phyloP scores from a whole-genome alignment of 139 green algal genomes.

The Tetratostichococcus sp. region DNA sequence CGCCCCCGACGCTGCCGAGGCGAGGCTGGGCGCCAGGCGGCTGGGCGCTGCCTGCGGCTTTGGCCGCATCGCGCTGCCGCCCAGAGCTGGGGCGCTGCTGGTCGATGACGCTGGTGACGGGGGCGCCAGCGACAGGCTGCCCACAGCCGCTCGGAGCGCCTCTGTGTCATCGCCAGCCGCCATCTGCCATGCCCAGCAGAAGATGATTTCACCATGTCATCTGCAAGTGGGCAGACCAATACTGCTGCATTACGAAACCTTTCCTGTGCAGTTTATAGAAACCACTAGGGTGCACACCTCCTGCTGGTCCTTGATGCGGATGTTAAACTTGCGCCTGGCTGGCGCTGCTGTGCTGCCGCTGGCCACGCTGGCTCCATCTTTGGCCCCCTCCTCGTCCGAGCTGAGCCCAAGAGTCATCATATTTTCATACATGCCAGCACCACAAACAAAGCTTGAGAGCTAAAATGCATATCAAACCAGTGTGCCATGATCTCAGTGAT shows the following conservation, averaged over 20 bases:
- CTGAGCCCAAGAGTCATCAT: background rate
- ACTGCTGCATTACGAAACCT: too few species aligned
- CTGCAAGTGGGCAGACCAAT: too few species aligned
- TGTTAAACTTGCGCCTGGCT: background rate
- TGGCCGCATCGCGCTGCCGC: background rate
- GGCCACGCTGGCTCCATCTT: background rate
- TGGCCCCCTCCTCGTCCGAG: background rate
- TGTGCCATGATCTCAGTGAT: too few species aligned
- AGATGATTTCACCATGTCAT: too few species aligned
- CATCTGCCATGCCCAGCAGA: background rate
- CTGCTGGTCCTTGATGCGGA: background rate
- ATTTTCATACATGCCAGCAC: too few species aligned
- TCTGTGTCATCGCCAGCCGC: background rate
- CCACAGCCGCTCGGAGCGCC: background rate
- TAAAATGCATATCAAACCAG: too few species aligned
- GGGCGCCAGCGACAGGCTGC: background rate
- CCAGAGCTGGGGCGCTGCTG: background rate
- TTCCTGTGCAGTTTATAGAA: too few species aligned
- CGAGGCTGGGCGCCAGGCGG: background rate
- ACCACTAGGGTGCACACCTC: background rate
- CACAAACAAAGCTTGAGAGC: too few species aligned
- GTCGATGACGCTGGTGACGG: background rate
- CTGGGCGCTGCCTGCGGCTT: background rate
- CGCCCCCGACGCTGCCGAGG: background rate
- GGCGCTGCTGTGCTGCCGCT: background rate